Base-by-base conservation (phyloP, 139 green algal genomes). In the Gonium pectorale region DNA sequence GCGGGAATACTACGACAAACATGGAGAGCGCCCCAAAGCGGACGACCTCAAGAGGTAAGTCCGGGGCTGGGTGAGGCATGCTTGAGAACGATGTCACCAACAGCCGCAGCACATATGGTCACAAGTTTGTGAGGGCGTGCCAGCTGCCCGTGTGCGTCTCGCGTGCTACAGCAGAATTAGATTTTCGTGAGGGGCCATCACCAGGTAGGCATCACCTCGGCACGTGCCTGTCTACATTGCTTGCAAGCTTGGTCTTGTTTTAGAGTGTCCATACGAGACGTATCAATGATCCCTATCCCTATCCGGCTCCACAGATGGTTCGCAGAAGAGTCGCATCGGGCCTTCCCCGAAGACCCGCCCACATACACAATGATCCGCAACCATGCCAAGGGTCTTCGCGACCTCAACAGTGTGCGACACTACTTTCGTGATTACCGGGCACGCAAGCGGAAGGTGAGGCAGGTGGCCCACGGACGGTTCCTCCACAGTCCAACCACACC, bases 371-470 rank as follows among this genome's bases (percentile, higher is more conserved):
- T 72, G 60, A 54, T 83, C 8, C 75, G 75, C 19, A 83, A 72
- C 31, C 75, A 83, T 49, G 75, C 75, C 19, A 83, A 83, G n/a
- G 75, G 75, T 1, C 60, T 83, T 1, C 59, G 75, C 6, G 75
- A 72, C 40, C 60, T 83, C 26, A n/a, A 29, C 7, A 49, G n/a
- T 0, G 60, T 83, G 7, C 60, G 62, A 9, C 41, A 83, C 41
- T 83, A 83, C 43, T 83, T 83, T 33, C 21, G 75, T 21, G 60
- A 83, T 24, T 83, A 83, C 43, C 21, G 75, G 19, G 75, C 75
- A 17, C 41, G 60, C 41, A 83, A 83, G 33, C 75, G 75, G 24
- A 43, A 54, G 73, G 73, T 81, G 54, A 81, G 73, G 24, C 4
- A 27, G 52, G 52, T 7, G 52, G 19, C n/a, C n/a, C n/a, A n/a